phyloP scores from a whole-genome alignment of 2,329 filamentous ascomycete genomes.

The Chrysoporthe puriensis region DNA sequence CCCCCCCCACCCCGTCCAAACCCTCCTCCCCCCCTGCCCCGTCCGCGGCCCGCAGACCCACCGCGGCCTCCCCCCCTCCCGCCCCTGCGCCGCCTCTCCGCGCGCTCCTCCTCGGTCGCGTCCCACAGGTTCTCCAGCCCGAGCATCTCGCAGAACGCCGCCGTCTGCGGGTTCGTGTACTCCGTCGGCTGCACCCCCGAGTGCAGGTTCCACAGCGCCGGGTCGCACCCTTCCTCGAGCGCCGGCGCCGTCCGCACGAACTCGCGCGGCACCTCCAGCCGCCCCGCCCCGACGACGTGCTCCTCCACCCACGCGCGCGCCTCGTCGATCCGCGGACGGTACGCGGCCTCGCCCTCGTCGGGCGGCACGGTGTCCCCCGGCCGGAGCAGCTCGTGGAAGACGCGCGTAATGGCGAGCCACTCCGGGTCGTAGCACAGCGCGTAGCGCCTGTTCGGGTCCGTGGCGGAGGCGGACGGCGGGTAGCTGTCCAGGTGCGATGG shows the following conservation, averaged over 20 bases:
- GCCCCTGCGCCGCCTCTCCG: slow-evolving; percentile 61
- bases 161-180: slow-evolving; percentile 86
- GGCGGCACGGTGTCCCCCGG: slow-evolving; percentile 64
- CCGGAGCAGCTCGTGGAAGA: slow-evolving; percentile 67
- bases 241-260: slow-evolving; percentile 77
- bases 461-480: slow-evolving; percentile 28
- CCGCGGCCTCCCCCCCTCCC: slow-evolving; percentile 43
- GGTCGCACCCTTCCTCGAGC: slow-evolving; percentile 52
- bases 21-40: slow-evolving; percentile 42
- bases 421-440: slow-evolving; percentile 83
- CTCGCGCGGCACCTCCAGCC: slow-evolving; percentile 74
- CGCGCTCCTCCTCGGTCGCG: slow-evolving; percentile 71
- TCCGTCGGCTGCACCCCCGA: slow-evolving; percentile 71
- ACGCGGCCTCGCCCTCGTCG: slow-evolving; percentile 71
- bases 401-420: slow-evolving; percentile 91
- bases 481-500: slow-evolving; percentile 32
- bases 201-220: slow-evolving; percentile 24
- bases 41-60: slow-evolving; percentile 37
- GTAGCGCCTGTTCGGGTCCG: slow-evolving; percentile 46
- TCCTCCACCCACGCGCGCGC: slow-evolving; percentile 81
- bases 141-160: slow-evolving; percentile 77
- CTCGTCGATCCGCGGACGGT: slow-evolving; percentile 67
- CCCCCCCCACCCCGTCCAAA: slow-evolving; percentile 40
- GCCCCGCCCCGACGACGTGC: slow-evolving; percentile 65
- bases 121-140: slow-evolving; percentile 77